Percentiles rank a stretch among this genome's conserved stretches.
Evolutionary conservation across 192 early-diverging fungal species (phyloP).

Genomic region (Umbelopsis sp.): DNA sequence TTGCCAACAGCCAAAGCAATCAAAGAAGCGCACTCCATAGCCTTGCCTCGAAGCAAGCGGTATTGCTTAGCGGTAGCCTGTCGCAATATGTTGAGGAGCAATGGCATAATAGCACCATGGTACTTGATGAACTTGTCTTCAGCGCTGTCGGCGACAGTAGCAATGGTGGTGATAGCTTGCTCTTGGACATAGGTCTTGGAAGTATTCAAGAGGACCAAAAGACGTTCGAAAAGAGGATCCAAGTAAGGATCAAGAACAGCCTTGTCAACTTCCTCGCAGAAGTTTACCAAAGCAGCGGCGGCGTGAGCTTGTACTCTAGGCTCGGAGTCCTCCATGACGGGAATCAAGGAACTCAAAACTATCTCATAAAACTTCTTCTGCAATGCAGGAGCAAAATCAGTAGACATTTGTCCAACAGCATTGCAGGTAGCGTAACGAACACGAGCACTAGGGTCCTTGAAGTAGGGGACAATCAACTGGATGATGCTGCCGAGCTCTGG

Average conservation of each 20-base stretch:
- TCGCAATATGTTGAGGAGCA: constrained; percentile 86
- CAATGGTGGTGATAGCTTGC: constrained; percentile 98
- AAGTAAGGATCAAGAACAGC: constrained; percentile 85
- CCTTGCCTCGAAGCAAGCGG: constrained; percentile 91
- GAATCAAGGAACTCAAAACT: constrained; percentile 80
- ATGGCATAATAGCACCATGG: constrained; percentile 94
- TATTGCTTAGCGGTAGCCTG: constrained; percentile 86
- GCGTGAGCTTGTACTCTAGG: constrained; percentile 95
- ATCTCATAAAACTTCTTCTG: constrained; percentile 74
- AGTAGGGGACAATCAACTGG: constrained; percentile 76
- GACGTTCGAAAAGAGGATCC: constrained; percentile 85
- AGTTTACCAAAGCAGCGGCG: constrained; percentile 97
- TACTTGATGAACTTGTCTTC: constrained; percentile 89
- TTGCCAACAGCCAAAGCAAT: constrained; percentile 94
- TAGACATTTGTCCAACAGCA: constrained; percentile 96
- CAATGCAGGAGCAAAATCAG: constrained; percentile 85
- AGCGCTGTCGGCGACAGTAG: constrained; percentile 95
- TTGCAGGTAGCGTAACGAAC: constrained; percentile 98
- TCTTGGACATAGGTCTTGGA: constrained; percentile 95
- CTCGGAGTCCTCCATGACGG: constrained; percentile 81
- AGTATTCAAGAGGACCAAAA: constrained; percentile 83
- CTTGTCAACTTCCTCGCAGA: constrained; percentile 89
- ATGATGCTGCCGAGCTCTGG: constrained; percentile 85
- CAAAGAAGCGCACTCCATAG: constrained; percentile 96
- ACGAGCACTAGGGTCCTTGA: constrained; percentile 89